Conservation (phyloP, 176 grass and related monocot species). For the Eleusine coracana region DNA sequence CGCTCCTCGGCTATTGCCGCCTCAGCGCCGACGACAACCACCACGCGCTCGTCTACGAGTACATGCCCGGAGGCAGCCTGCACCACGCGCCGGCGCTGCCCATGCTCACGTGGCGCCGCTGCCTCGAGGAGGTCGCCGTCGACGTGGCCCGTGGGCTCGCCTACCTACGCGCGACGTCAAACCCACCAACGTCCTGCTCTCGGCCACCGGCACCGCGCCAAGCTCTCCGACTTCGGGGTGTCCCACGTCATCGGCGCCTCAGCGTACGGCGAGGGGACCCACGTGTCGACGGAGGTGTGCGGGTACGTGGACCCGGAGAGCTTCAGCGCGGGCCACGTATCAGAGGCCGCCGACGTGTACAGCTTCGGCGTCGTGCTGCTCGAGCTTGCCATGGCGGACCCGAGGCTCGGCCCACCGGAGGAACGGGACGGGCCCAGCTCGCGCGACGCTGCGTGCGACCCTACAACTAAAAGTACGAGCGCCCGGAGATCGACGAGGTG, state of each 20-base stretch:
- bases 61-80: slow-evolving; percentile 76
- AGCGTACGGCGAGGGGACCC: slow-evolving; percentile 35
- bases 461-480: slow-evolving; percentile 49
- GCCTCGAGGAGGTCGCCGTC: slow-evolving; percentile 44
- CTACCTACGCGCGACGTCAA: slow-evolving; percentile 80
- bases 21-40: slow-evolving; percentile 7
- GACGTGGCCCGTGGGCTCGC: slow-evolving; percentile 65
- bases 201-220: slow-evolving; percentile 55
- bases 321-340: slow-evolving; percentile 57
- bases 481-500: slow-evolving; percentile 63
- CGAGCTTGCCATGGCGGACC: slow-evolving; percentile 68
- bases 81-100: slow-evolving; percentile 6
- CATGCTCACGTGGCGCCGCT: slow-evolving; percentile 46
- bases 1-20: slow-evolving; percentile 64
- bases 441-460: slow-evolving; percentile 65
- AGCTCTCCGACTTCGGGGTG: slow-evolving; percentile 83
- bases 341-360: slow-evolving; percentile 74
- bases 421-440: slow-evolving; percentile 48
- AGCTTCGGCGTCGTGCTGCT: slow-evolving; percentile 68
- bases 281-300: slow-evolving; percentile 71
- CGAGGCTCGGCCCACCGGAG: slow-evolving; percentile 30
- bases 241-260: slow-evolving; percentile 42
- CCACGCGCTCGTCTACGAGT: slow-evolving; percentile 71
- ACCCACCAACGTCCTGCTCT: slow-evolving; percentile 65
- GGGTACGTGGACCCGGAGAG: slow-evolving; percentile 83